A percentile compares a stretch with the other conserved stretches of the same genome.
These are phyloP conservation scores for Metschnikowia cerradonensis DNA, from an alignment of 805 yeast genomes.

Conservation along the genomic window DNA sequence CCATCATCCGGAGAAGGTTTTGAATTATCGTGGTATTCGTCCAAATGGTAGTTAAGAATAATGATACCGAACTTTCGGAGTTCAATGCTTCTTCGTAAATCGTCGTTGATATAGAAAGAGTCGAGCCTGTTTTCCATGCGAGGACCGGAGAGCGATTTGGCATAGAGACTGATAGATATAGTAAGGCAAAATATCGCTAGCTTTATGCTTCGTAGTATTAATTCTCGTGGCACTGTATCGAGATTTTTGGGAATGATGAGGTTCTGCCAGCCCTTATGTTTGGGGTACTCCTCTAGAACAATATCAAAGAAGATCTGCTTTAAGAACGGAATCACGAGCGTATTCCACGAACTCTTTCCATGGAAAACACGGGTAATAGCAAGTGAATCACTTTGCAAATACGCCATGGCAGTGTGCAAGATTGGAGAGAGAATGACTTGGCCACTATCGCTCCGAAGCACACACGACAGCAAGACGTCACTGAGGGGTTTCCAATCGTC, in stretches of 20 bases:
- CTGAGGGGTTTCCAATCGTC: conserved; percentile 37
- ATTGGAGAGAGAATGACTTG: conserved; percentile 18
- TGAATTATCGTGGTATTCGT: conserved; percentile 33
- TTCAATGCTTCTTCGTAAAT: conserved; percentile 28
- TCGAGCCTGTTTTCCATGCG: conserved; percentile 15
- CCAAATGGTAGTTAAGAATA: conserved; percentile 37
- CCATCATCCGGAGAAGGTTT: conserved; percentile 17
- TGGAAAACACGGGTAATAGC: conserved; percentile 26
- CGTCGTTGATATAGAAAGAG: conserved; percentile 19
- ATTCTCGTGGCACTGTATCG: conserved; percentile 7
- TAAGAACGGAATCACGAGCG: conserved; percentile 27
- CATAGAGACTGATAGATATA: conserved; percentile 12
- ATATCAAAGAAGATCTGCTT: conserved; percentile 29
- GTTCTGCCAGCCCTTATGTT: conserved; percentile 11
- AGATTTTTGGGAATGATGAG: conserved; percentile 8
- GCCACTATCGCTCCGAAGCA: conserved; percentile 1
- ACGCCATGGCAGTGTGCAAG: conserved; percentile 18
- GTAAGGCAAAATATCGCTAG: conserved; percentile 16
- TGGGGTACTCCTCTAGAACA: conserved; percentile 22
- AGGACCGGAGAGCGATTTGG: conserved; percentile 6
- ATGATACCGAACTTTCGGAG: conserved; percentile 34
- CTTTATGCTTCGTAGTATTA: conserved; percentile 12
- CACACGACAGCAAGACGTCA: conserved; percentile 2
- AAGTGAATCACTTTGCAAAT: conserved; percentile 20
- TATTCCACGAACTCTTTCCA: conserved; percentile 25